Base-by-base conservation (phyloP, 768 basidiomycete species). In the Leccinellum albellum region DNA sequence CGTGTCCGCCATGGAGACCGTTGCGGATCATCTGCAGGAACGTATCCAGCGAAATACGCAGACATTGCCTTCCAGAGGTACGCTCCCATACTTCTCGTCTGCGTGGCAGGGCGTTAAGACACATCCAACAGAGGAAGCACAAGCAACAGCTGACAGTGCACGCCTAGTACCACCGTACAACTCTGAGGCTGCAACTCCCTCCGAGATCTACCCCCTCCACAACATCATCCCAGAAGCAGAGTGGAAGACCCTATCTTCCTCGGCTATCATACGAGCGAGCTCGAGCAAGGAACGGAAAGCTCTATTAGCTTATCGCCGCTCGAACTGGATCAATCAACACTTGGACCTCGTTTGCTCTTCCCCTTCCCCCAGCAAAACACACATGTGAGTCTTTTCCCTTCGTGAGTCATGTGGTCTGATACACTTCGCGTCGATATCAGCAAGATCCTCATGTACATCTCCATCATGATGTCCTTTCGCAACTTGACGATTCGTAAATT, bases 1-100 rank as follows among this genome's bases (percentile, higher is more conserved):
- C 74, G 84, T 90, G 20, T 77, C 79, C 56, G 92, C 93, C 3
- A 95, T 97, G 89, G 82, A 90, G 69, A 83, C 84, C 9, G 91
- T 92, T 33, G 86, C 86, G 62, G 82, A 81, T 55, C 86, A 90
- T 72, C 76, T 99, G 59, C 89, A 92, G 79, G 84, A 88, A 31
- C 82, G 86, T 47, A 95, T 99, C 61, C 83, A 87, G 54, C 84
- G 81, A 61, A 87, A 83, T 42, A 88, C 88, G 0, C 79, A 76
- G 50, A 81, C 82, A 21, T 74, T 94, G 40, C 85, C 90, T 62
- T 86, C 87, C 2, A 73, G 76, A 64, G 89, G 93, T 91, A 58
- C 49, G 82, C 71, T 17, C n/a, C 24, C 26, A 40, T 35, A 31
- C 13, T 35, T 56, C 60, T n/a, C 58, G n/a, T 21, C 13, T 54